These are phyloP conservation scores for Myriosclerotinia scirpicola DNA, from an alignment of 2,329 filamentous ascomycete genomes.

Conservation along the genomic window DNA sequence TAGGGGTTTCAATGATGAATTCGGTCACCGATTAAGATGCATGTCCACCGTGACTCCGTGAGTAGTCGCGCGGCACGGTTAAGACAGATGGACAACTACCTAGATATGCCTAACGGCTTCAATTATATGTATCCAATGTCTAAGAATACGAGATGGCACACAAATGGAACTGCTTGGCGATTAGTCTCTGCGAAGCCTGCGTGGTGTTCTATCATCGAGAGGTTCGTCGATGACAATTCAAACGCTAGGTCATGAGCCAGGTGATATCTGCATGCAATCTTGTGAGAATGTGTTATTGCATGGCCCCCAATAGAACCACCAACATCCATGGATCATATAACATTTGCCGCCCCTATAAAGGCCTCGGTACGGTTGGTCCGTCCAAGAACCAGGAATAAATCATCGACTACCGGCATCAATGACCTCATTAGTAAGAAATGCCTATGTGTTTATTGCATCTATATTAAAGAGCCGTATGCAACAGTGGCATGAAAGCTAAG, in stretches of 20 bases:
- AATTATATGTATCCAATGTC: neutral
- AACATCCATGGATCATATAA: slow-evolving; percentile 10
- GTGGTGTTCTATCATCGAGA: neutral
- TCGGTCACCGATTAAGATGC: neutral
- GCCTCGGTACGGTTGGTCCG: neutral
- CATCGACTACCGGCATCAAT: slow-evolving; percentile 5
- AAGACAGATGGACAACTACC: too few species aligned
- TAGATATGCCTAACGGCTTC: too few species aligned
- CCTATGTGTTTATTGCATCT: neutral
- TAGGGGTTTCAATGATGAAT: neutral
- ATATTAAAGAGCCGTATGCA: neutral
- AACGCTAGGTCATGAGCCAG: neutral
- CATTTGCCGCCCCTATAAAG: neutral
- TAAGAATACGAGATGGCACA: neutral
- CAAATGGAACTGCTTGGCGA: neutral
- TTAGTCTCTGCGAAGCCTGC: neutral
- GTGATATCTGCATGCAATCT: neutral
- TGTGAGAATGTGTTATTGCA: slow-evolving; percentile 1
- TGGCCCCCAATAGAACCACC: neutral
- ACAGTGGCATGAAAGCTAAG: neutral
- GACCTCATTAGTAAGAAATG: neutral
- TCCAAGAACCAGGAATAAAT: neutral
- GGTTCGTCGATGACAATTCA: neutral
- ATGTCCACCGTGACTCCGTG: neutral
- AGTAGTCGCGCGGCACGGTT: too few species aligned